Percentiles rank a stretch among this genome's conserved stretches.
Conservation (phyloP, 768 basidiomycete genomes). For the Pulveroboletus sp. region DNA sequence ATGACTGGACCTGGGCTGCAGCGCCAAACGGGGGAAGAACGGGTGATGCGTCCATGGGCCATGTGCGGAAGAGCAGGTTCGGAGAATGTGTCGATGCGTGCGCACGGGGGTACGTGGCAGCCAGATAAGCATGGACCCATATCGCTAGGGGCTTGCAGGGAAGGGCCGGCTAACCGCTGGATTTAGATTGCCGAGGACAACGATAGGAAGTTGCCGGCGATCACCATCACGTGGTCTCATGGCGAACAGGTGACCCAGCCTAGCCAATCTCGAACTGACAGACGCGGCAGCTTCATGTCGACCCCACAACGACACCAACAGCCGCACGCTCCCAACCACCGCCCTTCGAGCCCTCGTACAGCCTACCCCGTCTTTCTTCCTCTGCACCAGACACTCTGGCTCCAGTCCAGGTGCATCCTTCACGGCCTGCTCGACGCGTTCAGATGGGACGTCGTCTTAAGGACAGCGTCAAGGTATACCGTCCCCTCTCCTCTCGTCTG, state of each 20-base stretch:
- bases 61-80: neutral
- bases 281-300: slow-evolving; percentile 21
- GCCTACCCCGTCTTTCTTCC: slow-evolving; percentile 70
- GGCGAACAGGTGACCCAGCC: neutral
- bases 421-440: slow-evolving; percentile 66
- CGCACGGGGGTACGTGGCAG: too few species aligned
- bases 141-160: slow-evolving; percentile 7
- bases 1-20: too few species aligned
- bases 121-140: neutral
- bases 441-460: slow-evolving; percentile 63
- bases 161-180: slow-evolving; percentile 1
- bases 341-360: slow-evolving; percentile 38
- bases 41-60: too few species aligned
- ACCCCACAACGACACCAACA: slow-evolving; percentile 10
- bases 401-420: slow-evolving; percentile 58
- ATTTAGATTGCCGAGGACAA: neutral
- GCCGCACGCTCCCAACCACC: slow-evolving; percentile 2
- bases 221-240: neutral
- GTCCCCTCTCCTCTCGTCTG: slow-evolving; percentile 4
- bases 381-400: slow-evolving; percentile 49
- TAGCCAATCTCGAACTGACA: too few species aligned
- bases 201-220: slow-evolving; percentile 14
- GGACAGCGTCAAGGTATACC: slow-evolving; percentile 53
- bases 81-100: too few species aligned
- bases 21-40: too few species aligned